These are phyloP conservation scores for Colletotrichum endophyticum DNA, from an alignment of 2,329 filamentous ascomycete genomes.

Conservation along the genomic window DNA sequence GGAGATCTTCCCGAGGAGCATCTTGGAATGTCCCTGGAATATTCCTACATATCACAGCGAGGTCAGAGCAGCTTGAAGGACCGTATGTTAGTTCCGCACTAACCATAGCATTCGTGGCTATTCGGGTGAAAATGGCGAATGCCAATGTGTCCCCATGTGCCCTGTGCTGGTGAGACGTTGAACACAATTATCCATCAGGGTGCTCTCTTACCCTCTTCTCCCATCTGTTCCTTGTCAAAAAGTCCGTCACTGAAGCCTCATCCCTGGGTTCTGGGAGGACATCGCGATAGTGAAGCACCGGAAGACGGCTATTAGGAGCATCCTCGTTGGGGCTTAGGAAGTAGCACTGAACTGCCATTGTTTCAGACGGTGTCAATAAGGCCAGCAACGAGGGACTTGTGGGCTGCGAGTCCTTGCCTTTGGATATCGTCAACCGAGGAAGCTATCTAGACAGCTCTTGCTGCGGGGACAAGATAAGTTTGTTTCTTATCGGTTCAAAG, in stretches of 20 bases:
- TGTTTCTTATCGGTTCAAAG: not conserved
- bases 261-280: not conserved
- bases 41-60: not conserved
- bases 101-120: not conserved
- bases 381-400: not conserved
- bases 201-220: not conserved
- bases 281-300: not conserved
- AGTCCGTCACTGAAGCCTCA: not conserved
- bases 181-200: not conserved
- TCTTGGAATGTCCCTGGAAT: not conserved
- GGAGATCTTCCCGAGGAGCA: not conserved
- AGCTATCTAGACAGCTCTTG: not conserved
- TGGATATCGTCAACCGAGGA: not conserved
- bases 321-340: not conserved
- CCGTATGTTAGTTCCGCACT: rapidly evolving
- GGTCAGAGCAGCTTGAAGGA: not conserved
- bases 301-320: not conserved
- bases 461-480: not conserved
- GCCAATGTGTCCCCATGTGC: not conserved
- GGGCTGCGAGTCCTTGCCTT: not conserved
- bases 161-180: not conserved
- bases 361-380: not conserved
- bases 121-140: not conserved
- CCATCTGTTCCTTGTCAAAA: not conserved
- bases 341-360: not conserved